Evolutionary conservation across 768 basidiomycete species (phyloP).

Genomic region (Paxillus ammoniavirescens): DNA sequence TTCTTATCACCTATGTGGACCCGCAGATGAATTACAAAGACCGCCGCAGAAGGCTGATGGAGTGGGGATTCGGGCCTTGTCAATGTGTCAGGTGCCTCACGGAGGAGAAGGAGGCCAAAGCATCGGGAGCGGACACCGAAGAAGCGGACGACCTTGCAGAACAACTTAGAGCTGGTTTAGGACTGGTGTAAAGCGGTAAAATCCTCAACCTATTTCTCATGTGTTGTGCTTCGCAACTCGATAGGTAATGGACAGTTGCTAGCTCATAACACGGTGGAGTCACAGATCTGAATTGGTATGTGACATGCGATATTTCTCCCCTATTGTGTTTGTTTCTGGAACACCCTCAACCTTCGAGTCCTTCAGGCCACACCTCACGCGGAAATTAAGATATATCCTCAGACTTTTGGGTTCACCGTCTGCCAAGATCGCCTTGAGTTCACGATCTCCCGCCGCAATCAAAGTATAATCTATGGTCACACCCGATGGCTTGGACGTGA

Average conservation of each 20-base stretch:
- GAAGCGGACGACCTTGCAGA: conserved; percentile 48
- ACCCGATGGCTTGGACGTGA: no score
- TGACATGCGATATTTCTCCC: no score
- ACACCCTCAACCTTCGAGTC: no score
- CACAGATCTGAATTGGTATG: not conserved
- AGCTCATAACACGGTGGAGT: not conserved
- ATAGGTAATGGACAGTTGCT: not conserved
- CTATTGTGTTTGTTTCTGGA: no score
- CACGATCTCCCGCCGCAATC: not conserved
- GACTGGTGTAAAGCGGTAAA: conserved; percentile 37
- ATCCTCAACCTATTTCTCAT: no score
- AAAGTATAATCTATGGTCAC: not conserved
- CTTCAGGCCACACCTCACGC: not conserved
- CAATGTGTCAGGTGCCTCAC: conserved; percentile 62
- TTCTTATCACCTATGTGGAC: conserved; percentile 77
- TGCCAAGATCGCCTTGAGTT: not conserved
- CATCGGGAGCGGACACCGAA: conserved; percentile 1
- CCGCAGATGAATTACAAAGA: conserved; percentile 39
- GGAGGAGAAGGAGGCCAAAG: conserved; percentile 43
- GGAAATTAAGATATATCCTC: not conserved
- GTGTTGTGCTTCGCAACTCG: no score
- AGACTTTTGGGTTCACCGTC: not conserved
- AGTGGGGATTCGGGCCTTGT: conserved; percentile 79
- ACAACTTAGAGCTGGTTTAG: conserved; percentile 65
- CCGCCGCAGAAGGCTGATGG: conserved; percentile 53